A percentile compares a stretch with the other conserved stretches of the same genome.
Evolutionary conservation across 1,284 basidiomycete genomes (phyloP).

Genomic region (Puccinia coronata): DNA sequence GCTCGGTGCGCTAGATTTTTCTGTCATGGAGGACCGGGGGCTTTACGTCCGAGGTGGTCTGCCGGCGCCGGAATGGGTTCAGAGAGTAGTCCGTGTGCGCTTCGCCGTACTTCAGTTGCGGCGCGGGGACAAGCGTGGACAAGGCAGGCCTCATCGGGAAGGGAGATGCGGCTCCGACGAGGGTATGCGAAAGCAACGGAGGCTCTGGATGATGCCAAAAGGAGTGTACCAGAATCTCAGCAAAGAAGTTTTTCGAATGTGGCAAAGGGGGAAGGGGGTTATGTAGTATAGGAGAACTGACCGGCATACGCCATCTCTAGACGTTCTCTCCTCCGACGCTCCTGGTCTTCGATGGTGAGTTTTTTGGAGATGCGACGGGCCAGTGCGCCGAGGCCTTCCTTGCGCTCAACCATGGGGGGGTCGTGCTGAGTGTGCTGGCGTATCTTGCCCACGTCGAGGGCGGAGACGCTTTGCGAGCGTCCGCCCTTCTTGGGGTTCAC

Average conservation of each 20-base stretch:
- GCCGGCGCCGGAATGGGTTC: constrained; percentile 25
- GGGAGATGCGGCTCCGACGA: constrained; percentile 42
- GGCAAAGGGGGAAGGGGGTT: background rate
- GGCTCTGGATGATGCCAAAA: background rate
- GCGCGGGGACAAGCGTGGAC: constrained; percentile 17
- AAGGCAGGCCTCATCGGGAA: constrained; percentile 43
- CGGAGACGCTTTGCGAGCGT: constrained; percentile 27
- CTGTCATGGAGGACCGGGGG: background rate
- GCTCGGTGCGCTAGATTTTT: background rate
- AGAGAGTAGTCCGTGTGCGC: constrained; percentile 31
- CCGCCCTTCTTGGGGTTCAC: background rate
- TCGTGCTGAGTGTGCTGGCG: background rate
- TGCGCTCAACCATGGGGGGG: background rate
- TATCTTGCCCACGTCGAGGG: background rate
- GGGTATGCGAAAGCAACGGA: constrained; percentile 38
- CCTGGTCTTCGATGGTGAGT: constrained; percentile 28
- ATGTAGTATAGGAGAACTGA: constrained; percentile 15
- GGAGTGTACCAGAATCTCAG: background rate
- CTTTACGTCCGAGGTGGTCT: background rate
- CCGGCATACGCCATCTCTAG: constrained; percentile 32
- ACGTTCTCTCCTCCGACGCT: constrained; percentile 11
- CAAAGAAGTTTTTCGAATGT: background rate
- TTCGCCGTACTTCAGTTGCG: constrained; percentile 31
- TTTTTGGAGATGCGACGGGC: constrained; percentile 41
- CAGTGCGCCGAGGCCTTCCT: constrained; percentile 29